These are phyloP conservation scores for Trichocomaceae sp. DNA, from an alignment of 2,329 filamentous ascomycete genomes.

Conservation along the genomic window DNA sequence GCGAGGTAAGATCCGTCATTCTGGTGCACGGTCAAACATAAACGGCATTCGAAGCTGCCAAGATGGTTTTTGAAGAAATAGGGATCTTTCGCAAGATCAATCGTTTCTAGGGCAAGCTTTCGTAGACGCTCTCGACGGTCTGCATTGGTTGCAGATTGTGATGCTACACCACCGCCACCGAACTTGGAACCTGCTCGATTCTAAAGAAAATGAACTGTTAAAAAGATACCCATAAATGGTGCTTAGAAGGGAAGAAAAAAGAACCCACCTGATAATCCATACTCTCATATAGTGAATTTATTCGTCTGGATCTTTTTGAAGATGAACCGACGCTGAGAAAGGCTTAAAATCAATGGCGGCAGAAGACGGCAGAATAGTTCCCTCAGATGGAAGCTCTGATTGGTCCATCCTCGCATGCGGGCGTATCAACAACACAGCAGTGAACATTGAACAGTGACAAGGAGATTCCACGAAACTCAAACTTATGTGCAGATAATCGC, in stretches of 20 bases:
- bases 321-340: not conserved
- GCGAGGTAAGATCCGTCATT: conserved; percentile 98
- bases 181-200: conserved; percentile 97
- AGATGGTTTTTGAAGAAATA: conserved; percentile 99
- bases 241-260: not conserved
- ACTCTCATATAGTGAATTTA: conserved; percentile 4
- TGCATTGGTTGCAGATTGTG: conserved; percentile 85
- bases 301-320: not conserved
- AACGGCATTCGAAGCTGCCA: conserved; percentile 92
- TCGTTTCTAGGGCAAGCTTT: conserved; percentile 96
- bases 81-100: conserved; percentile 98
- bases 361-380: conserved; percentile 10
- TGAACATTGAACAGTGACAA: not conserved
- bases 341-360: conserved; percentile 6
- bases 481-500: conserved; percentile 1
- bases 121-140: conserved; percentile 95
- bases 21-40: conserved; percentile 95
- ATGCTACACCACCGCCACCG: conserved; percentile 93
- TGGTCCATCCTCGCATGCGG: conserved; percentile 3
- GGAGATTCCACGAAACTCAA: not conserved
- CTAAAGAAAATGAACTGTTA: conserved; percentile 39
- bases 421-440: no score
- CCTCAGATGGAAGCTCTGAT: conserved; percentile 1
- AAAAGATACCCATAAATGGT: not conserved
- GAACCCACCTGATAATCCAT: conserved; percentile 48